Base-by-base conservation (phyloP, 306 rosid genomes). In the Dryas drummondii region DNA sequence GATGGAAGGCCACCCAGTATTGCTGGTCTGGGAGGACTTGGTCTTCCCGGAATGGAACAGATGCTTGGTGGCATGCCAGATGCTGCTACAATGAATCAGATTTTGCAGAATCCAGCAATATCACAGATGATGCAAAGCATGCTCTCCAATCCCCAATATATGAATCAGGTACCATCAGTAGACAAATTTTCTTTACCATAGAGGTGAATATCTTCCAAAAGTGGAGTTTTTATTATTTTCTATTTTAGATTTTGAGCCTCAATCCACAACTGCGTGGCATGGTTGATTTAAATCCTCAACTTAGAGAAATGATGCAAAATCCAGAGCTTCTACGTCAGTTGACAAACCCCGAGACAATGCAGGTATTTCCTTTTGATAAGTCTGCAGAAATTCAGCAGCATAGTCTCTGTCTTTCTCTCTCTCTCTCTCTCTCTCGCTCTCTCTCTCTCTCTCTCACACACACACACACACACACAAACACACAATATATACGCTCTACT, bases 51-150 rank as follows among this genome's bases (percentile, higher is more conserved):
- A 76, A 70, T 76, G 75, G 88, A 82, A 15, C 80, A 76, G 61
- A 82, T 83, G 84, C 42, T 80, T 69, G 76, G 73, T 27, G 82
- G 87, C 60, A 45, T 71, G 83, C 83, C 88, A 48, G 90, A 88
- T 58, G 57, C 79, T 63, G 37, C 76, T 80, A 46, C 8, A 68
- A 58, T 88, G 77, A 85, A 71, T 81, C 92, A 88, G 79, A 71
- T 88, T 41, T 66, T 88, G 78, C 88, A 88, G 72, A 88, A 85
- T 76, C 92, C 92, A 44, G 90, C 89, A 19, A 48, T 85, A 45
- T 83, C 85, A 8, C 92, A 88, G 78, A 88, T 83, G 86, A 88
- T 85, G 92, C 89, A 88, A 65, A 83, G 85, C 82, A n/a, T 88
- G 72, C 85, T 88, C 47, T 88, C 89, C 12, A 75, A 88, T 77